phyloP scores from a whole-genome alignment of 495 filamentous ascomycete genomes.

The Glutinoglossum americanum region DNA sequence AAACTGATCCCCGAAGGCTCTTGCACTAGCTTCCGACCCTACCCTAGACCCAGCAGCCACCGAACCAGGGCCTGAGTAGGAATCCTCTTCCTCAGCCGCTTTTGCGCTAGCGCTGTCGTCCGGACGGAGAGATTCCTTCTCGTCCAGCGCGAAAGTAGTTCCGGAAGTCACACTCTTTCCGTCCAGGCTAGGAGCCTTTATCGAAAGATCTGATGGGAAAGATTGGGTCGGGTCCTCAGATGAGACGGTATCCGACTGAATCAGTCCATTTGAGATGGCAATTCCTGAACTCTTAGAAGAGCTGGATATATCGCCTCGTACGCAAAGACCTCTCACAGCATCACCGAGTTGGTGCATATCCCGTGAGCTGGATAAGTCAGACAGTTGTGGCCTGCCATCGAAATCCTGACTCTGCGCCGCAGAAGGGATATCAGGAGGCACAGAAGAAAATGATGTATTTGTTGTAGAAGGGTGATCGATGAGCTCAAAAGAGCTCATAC shows the following conservation, averaged over 20 bases:
- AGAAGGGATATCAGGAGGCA: background rate
- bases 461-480: conserved; percentile 1
- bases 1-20: conserved; percentile 55
- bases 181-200: conserved; percentile 71
- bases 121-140: conserved; percentile 81
- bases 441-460: conserved; percentile 1
- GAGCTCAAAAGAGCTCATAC: conserved; percentile 1
- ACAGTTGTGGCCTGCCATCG: background rate
- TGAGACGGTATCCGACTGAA: background rate
- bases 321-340: background rate
- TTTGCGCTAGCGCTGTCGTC: conserved; percentile 89
- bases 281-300: background rate
- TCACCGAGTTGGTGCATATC: background rate
- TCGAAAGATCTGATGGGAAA: conserved; percentile 35
- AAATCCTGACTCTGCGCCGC: background rate
- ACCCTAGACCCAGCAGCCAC: conserved; percentile 50
- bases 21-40: conserved; percentile 55
- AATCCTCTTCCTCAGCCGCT: conserved; percentile 74
- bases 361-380: background rate
- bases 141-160: conserved; percentile 78
- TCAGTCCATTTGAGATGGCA: background rate
- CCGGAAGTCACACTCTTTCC: conserved; percentile 82
- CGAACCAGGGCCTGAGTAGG: conserved; percentile 48
- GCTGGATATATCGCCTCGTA: background rate
- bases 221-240: background rate